A percentile compares a stretch with the other conserved stretches of the same genome.
phyloP scores from a whole-genome alignment of 768 basidiomycete species.

The Rhizopogon salebrosus region DNA sequence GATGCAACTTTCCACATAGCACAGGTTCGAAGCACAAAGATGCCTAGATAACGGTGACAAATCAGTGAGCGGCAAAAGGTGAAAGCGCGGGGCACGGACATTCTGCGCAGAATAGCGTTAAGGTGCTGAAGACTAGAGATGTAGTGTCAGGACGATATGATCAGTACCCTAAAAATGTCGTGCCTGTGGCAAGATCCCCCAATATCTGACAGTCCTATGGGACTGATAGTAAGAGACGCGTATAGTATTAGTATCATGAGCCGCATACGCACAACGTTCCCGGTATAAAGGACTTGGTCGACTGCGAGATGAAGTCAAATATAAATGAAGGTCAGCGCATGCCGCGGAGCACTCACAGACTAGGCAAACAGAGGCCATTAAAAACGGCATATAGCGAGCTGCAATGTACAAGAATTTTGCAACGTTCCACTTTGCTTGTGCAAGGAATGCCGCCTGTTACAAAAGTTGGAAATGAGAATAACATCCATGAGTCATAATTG shows the following conservation, averaged over 20 bases:
- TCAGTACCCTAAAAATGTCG: neutral
- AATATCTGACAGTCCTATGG: neutral
- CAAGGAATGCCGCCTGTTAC: neutral
- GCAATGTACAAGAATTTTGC: neutral
- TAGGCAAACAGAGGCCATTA: neutral
- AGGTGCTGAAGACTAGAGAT: neutral
- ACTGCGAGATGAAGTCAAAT: conserved; percentile 5
- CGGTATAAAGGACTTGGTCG: neutral
- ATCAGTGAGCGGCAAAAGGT: neutral
- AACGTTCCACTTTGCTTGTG: neutral
- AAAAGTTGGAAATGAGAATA: neutral
- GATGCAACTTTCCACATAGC: neutral
- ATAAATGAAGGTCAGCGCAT: neutral
- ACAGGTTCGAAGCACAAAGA: neutral
- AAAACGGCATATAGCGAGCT: neutral
- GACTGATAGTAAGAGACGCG: too few species aligned
- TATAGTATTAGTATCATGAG: neutral
- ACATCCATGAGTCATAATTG: conserved; percentile 4
- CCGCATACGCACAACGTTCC: conserved; percentile 8
- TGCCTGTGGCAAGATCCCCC: neutral
- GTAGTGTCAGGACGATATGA: neutral
- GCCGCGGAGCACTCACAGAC: conserved; percentile 8
- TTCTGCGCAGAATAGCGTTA: neutral
- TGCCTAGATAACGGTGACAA: neutral
- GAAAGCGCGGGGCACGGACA: neutral